Evolutionary conservation across 768 basidiomycete genomes (phyloP), one percentile per base, ranked within the genome.

Genomic region (Russula griseocarnosa): DNA sequence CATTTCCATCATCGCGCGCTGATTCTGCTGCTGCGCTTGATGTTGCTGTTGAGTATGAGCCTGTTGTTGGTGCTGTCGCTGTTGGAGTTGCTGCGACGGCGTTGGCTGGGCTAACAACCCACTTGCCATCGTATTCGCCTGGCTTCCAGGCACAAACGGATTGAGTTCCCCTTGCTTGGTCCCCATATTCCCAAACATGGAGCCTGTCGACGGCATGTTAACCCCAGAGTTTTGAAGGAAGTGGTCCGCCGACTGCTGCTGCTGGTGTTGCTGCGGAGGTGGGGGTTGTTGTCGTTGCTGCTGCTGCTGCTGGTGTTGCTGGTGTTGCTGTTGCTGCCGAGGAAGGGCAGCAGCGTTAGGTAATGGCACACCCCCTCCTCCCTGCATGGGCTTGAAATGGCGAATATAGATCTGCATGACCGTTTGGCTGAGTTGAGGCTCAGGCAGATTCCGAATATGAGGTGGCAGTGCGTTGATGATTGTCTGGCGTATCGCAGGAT

Each of bases 121-220:
- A 26, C 60, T 66, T 42, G 64, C 46, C 5, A 66, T 59, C 16
- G 60, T 28, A 34, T 66, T 68, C 28, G 67, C 67, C 34, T 66
- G 61, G 5, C 65, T 62, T 18, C 65, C 65, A 11, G 67, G 67
- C 5, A 68, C 52, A 55, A 68, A 68, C 0, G 67, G 67, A 34
- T 68, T 68, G 38, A 68, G 56, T 52, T 68, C 67, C 4, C 57
- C 65, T 22, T 66, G 64, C 56, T 67, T 67, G n/a, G 57, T 55
- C n/a, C 26, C 53, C 32, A 62, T 62, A 46, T 50, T 66, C 53
- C 56, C 65, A 36, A 60, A 61, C 58, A 52, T 61, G 28, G 55
- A 44, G 26, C 55, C 32, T 22, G 51, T 44, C 47, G 60, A 22
- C 5, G 65, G 44, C 38, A 55, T 42, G 32, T 52, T 60, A 22